Conservation (phyloP, 441 rosid genomes). For the Populus hybrid region DNA sequence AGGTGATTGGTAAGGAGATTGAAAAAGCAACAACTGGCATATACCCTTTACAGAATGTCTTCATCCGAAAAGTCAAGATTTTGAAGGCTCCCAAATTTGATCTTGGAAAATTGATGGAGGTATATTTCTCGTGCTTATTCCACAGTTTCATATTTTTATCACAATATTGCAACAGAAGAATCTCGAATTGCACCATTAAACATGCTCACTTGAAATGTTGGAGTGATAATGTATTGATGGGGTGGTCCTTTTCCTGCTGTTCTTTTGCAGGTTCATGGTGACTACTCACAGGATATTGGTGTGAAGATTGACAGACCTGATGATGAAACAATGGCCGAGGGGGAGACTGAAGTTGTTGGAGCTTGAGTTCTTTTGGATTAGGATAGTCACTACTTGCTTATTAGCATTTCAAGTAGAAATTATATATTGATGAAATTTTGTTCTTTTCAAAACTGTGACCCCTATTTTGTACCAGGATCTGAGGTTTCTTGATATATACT, state of each 20-base stretch:
- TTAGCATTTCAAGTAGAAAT: neutral
- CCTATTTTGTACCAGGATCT: neutral
- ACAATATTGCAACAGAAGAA: neutral
- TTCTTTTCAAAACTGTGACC: neutral
- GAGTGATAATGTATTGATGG: neutral
- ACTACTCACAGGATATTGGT: conserved; percentile 74
- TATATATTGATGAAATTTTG: neutral
- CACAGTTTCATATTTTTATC: neutral
- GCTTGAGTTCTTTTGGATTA: conserved; percentile 1
- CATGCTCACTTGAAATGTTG: neutral
- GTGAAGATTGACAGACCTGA: conserved; percentile 76
- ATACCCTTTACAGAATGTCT: conserved; percentile 73
- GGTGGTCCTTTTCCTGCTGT: neutral
- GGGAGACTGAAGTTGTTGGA: conserved; percentile 18
- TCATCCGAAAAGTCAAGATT: conserved; percentile 72
- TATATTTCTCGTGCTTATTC: neutral
- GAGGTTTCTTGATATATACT: neutral
- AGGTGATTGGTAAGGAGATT: conserved; percentile 59
- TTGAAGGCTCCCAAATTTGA: conserved; percentile 80
- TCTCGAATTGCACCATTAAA: neutral
- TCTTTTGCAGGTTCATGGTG: conserved; percentile 64
- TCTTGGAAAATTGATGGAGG: conserved; percentile 82
- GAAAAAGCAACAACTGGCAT: conserved; percentile 61
- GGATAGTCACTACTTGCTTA: neutral
- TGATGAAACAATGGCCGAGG: conserved; percentile 55